Percentiles rank a stretch among this genome's conserved stretches.
phyloP scores from a whole-genome alignment of 352 stramenopile genomes.

The Phytophthora cactorum region DNA sequence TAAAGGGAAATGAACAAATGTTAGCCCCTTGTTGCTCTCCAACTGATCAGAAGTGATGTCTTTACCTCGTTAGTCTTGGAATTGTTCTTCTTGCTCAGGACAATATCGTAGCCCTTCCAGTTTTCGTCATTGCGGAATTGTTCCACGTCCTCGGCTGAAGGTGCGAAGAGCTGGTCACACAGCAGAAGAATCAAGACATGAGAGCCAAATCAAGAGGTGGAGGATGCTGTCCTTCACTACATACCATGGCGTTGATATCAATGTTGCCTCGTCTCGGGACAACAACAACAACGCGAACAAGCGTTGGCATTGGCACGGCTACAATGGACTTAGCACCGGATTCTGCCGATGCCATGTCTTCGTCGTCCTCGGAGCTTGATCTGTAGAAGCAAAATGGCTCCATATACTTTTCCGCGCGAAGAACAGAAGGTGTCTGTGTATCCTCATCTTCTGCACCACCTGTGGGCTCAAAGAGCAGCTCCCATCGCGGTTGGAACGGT shows the following conservation, averaged over 20 bases:
- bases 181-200: slow-evolving; percentile 1
- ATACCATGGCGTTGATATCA: slow-evolving; percentile 71
- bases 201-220: background rate
- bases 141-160: slow-evolving; percentile 34
- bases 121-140: slow-evolving; percentile 37
- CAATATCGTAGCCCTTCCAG: slow-evolving; percentile 43
- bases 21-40: background rate
- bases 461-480: slow-evolving; percentile 44
- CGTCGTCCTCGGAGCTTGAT: background rate
- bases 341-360: slow-evolving; percentile 8
- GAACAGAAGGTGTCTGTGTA: slow-evolving; percentile 46
- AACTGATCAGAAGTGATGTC: background rate
- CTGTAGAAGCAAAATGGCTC: slow-evolving; percentile 69
- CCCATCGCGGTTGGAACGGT: slow-evolving; percentile 72
- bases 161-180: slow-evolving; percentile 41
- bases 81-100: slow-evolving; percentile 23
- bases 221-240: background rate
- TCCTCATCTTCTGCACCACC: background rate
- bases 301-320: slow-evolving; percentile 66
- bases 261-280: slow-evolving; percentile 65
- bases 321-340: slow-evolving; percentile 31
- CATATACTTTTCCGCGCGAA: slow-evolving; percentile 74
- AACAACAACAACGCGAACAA: slow-evolving; percentile 65
- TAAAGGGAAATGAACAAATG: background rate
- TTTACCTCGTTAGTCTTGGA: slow-evolving; percentile 28